A percentile compares a stretch with the other conserved stretches of the same genome.
These are phyloP conservation scores for Penicillium sp. DNA, from an alignment of 2,329 filamentous ascomycete genomes.

Conservation along the genomic window DNA sequence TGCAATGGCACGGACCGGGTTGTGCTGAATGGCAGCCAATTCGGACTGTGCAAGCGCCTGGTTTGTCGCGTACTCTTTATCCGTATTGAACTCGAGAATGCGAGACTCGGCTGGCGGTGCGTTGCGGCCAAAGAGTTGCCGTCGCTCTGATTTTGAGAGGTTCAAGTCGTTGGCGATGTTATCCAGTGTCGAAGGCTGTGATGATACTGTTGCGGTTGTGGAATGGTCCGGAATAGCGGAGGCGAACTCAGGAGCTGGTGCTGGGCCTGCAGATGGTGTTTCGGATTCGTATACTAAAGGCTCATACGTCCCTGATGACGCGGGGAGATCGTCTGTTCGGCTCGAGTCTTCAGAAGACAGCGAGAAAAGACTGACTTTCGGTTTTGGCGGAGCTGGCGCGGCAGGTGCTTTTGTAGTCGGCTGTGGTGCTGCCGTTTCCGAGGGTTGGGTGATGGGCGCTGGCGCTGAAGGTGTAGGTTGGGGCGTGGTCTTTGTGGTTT, in stretches of 20 bases:
- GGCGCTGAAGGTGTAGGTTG: slow-evolving; percentile 15
- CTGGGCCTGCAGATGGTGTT: slow-evolving; percentile 17
- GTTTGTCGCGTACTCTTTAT: slow-evolving; percentile 79
- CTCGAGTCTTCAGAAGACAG: slow-evolving; percentile 29
- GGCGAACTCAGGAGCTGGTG: slow-evolving; percentile 7
- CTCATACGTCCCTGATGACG: slow-evolving; percentile 31
- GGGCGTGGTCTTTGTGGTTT: slow-evolving; percentile 34
- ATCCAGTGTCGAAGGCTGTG: slow-evolving; percentile 47
- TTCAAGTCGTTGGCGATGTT: slow-evolving; percentile 72
- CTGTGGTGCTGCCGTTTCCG: slow-evolving; percentile 7
- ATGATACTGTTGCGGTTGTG: slow-evolving; percentile 9
- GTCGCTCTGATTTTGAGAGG: slow-evolving; percentile 67
- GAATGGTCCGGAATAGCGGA: slow-evolving; percentile 7
- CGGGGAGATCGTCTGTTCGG: slow-evolving; percentile 4
- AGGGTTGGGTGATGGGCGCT: slow-evolving; percentile 14
- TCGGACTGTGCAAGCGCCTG: slow-evolving; percentile 62
- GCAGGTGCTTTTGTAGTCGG: slow-evolving; percentile 8
- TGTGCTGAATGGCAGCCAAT: slow-evolving; percentile 56
- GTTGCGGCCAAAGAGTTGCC: slow-evolving; percentile 77
- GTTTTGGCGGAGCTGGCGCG: slow-evolving; percentile 30
- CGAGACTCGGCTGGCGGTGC: slow-evolving; percentile 51
- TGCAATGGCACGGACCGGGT: slow-evolving; percentile 74
- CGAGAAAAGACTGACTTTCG: slow-evolving; percentile 45
- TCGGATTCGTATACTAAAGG: slow-evolving; percentile 38
- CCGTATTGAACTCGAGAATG: slow-evolving; percentile 82